phyloP scores from a whole-genome alignment of 257 asterid species.

The Solanum paucissectum region DNA sequence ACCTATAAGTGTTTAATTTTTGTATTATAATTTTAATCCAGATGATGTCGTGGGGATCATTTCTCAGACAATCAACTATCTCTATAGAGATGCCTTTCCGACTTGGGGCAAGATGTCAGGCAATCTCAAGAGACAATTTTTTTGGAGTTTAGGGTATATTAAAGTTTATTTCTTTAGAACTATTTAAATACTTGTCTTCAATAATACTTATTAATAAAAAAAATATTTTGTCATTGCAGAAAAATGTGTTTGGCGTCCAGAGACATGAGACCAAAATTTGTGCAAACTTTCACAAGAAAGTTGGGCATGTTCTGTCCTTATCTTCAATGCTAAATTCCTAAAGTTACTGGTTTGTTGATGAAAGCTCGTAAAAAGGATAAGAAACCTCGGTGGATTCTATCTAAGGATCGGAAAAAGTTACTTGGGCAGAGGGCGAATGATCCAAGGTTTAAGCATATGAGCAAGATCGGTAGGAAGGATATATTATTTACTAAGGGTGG shows the following conservation, averaged over 20 bases:
- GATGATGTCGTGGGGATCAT: not conserved
- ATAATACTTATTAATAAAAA: no score
- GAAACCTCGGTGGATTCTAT: not conserved
- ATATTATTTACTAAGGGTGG: not conserved
- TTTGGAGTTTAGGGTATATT: not conserved
- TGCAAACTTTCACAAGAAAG: not conserved
- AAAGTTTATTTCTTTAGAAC: no score
- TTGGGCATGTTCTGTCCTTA: not conserved
- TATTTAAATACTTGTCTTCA: not conserved
- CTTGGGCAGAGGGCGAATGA: not conserved
- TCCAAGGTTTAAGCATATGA: not conserved
- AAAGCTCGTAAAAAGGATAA: no score
- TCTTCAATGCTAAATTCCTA: no score
- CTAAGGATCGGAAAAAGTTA: not conserved
- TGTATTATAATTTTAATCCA: not conserved
- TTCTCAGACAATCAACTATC: not conserved
- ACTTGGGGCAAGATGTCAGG: not conserved
- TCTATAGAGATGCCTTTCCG: not conserved
- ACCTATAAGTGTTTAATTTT: no score
- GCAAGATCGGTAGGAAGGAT: not conserved
- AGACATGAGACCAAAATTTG: not conserved
- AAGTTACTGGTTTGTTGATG: not conserved
- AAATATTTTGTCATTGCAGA: not conserved
- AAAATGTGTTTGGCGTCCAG: not conserved
- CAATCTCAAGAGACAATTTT: not conserved